These are phyloP conservation scores for Peronospora destructor DNA, from an alignment of 352 stramenopile genomes.

Conservation along the genomic window DNA sequence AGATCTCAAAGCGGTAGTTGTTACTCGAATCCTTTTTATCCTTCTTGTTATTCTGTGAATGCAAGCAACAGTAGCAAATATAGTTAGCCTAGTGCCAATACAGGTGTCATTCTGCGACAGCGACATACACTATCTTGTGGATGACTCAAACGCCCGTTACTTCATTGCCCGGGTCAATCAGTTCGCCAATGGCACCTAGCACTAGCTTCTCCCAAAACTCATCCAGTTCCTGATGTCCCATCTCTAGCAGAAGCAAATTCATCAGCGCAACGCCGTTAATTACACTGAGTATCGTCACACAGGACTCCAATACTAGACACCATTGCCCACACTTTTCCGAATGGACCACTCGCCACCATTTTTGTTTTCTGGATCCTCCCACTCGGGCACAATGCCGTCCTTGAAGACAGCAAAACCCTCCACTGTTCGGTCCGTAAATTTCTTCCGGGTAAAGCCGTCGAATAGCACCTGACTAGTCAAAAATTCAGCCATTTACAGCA, in stretches of 20 bases:
- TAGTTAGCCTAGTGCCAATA: background rate
- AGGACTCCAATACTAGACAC: background rate
- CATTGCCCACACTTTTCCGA: constrained; percentile 44
- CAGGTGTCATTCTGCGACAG: background rate
- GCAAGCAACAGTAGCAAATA: background rate
- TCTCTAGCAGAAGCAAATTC: constrained; percentile 32
- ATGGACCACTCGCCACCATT: constrained; percentile 84
- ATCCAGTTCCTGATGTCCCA: constrained; percentile 65
- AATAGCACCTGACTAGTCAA: constrained; percentile 64
- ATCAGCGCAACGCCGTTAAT: constrained; percentile 4
- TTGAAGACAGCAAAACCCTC: constrained; percentile 92
- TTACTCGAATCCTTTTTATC: constrained; percentile 78
- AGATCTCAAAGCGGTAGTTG: constrained; percentile 85
- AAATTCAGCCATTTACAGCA: background rate
- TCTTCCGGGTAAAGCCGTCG: constrained; percentile 83
- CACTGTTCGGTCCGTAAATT: constrained; percentile 88
- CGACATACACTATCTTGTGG: constrained; percentile 60
- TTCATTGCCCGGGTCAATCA: constrained; percentile 79
- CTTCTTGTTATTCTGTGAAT: constrained; percentile 76
- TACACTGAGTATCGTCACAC: background rate
- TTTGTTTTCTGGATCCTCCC: constrained; percentile 87
- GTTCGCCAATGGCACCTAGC: constrained; percentile 85
- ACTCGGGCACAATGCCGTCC: constrained; percentile 84
- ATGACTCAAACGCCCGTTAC: constrained; percentile 88
- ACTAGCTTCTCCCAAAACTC: constrained; percentile 88